Conservation (phyloP, 768 basidiomycete genomes). For the Phylloporus sp. region DNA sequence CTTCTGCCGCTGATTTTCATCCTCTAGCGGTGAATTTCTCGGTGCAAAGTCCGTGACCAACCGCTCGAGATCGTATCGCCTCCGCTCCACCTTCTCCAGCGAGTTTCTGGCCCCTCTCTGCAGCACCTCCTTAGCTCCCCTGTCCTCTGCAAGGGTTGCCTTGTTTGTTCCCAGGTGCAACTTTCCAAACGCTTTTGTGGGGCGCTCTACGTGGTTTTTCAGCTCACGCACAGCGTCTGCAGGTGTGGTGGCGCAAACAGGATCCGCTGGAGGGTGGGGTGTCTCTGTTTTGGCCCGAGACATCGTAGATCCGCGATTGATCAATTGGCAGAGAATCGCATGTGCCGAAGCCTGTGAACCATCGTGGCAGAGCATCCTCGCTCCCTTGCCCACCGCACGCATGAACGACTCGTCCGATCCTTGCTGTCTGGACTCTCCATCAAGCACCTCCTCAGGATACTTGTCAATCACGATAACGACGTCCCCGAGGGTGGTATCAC, state of each 20-base stretch:
- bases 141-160: constrained; percentile 37
- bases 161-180: constrained; percentile 42
- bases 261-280: constrained; percentile 37
- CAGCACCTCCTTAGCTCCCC: constrained; percentile 36
- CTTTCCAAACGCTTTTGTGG: constrained; percentile 39
- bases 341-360: constrained; percentile 42
- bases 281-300: constrained; percentile 46
- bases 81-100: constrained; percentile 37
- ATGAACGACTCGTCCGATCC: constrained; percentile 46
- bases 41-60: constrained; percentile 34
- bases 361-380: constrained; percentile 38
- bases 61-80: constrained; percentile 39
- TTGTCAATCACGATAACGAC: constrained; percentile 48
- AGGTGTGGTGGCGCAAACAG: constrained; percentile 42
- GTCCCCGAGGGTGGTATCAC: constrained; percentile 40
- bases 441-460: constrained; percentile 35
- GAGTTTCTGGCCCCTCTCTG: constrained; percentile 38
- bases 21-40: constrained; percentile 30
- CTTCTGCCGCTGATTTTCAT: constrained; percentile 18
- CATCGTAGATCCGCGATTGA: constrained; percentile 33
- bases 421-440: constrained; percentile 34
- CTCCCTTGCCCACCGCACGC: constrained; percentile 43
- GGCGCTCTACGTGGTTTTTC: constrained; percentile 38
- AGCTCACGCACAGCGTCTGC: constrained; percentile 43
- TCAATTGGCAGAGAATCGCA: constrained; percentile 40